Evolutionary conservation across 78 protist genomes (phyloP).

Genomic region (Dictyostelium discoideum): dicty_2.7 NC_007090.3:4161001-4161500

Average conservation of each 20-base stretch:
- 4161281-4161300: slow-evolving; percentile 92
- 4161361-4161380: slow-evolving; percentile 80
- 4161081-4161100: too few relatives aligned
- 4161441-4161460: slow-evolving; percentile 87
- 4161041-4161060: background rate
- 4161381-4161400: slow-evolving; percentile 88
- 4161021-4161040: background rate
- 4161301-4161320: slow-evolving; percentile 90
- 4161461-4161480: slow-evolving; percentile 69
- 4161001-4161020: too few relatives aligned
- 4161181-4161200: background rate
- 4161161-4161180: too few relatives aligned
- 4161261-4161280: slow-evolving; percentile 83
- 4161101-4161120: too few relatives aligned
- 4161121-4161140: too few relatives aligned
- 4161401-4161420: slow-evolving; percentile 81
- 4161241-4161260: slow-evolving; percentile 76
- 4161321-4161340: slow-evolving; percentile 90
- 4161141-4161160: background rate
- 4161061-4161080: too few relatives aligned
- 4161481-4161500: slow-evolving; percentile 79
- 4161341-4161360: slow-evolving; percentile 87
- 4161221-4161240: slow-evolving; percentile 80
- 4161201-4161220: slow-evolving; percentile 73
- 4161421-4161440: slow-evolving; percentile 93